Conservation (phyloP, 306 rosid species). For the Cucurbita moschata region DNA sequence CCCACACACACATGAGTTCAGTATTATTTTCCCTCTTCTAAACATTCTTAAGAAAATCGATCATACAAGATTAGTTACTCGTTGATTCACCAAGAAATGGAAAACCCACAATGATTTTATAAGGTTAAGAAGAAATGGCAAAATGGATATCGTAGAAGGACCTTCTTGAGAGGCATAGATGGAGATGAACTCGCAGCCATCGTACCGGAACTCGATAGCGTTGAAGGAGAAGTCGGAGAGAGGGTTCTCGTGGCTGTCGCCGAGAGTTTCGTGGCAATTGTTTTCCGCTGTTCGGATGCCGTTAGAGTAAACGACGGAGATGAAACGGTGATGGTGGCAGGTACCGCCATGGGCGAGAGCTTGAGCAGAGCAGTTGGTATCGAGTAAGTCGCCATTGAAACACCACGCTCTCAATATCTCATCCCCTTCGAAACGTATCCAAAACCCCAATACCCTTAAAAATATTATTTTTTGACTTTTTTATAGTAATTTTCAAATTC, state of each 20-base stretch:
- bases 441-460: neutral
- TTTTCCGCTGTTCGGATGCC: constrained; percentile 15
- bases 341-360: constrained; percentile 16
- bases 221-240: constrained; percentile 11
- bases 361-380: constrained; percentile 6
- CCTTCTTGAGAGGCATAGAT: constrained; percentile 43
- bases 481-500: no score
- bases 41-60: neutral
- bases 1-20: neutral
- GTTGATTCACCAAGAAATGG: neutral
- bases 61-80: neutral
- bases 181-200: constrained; percentile 6
- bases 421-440: neutral
- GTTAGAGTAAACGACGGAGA: constrained; percentile 17
- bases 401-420: neutral
- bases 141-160: constrained; percentile 12
- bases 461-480: no score
- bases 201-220: constrained; percentile 1
- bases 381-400: neutral
- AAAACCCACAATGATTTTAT: neutral
- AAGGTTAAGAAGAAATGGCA: neutral
- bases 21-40: neutral
- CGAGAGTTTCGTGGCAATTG: constrained; percentile 24
- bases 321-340: neutral
- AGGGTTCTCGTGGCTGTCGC: constrained; percentile 19